A percentile compares a stretch with the other conserved stretches of the same genome.
Evolutionary conservation across 805 yeast species (phyloP).

Genomic region (Candida krabiensis): DNA sequence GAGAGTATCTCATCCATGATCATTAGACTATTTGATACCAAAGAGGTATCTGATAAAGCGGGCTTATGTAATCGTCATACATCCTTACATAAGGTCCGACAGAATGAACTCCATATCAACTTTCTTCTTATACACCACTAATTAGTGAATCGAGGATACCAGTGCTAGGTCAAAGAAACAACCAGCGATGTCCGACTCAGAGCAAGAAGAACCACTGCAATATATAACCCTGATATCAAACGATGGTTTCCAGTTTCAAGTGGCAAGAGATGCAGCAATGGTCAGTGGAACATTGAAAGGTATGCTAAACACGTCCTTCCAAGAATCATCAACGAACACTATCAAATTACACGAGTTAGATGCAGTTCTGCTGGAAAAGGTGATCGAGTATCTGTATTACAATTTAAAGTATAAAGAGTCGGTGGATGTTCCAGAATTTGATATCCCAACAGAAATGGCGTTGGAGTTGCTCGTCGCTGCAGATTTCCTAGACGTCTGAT

Average conservation of each 20-base stretch:
- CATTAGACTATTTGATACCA: no score
- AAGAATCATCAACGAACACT: conserved; percentile 56
- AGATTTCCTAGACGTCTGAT: conserved; percentile 74
- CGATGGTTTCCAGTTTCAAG: conserved; percentile 63
- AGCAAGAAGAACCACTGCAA: conserved; percentile 20
- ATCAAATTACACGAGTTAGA: conserved; percentile 65
- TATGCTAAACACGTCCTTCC: conserved; percentile 56
- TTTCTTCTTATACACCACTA: no score
- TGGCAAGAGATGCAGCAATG: conserved; percentile 73
- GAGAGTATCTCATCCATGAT: no score
- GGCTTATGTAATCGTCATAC: no score
- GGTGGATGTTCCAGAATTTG: conserved; percentile 78
- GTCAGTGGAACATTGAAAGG: conserved; percentile 64
- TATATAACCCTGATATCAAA: conserved; percentile 70
- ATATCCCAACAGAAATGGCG: conserved; percentile 92
- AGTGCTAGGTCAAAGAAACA: no score
- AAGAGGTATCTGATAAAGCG: no score
- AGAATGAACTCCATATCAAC: no score
- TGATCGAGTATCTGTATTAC: conserved; percentile 83
- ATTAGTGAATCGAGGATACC: no score
- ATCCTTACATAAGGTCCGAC: no score
- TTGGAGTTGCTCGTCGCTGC: conserved; percentile 90
- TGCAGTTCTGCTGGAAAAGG: conserved; percentile 69
- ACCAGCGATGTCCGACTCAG: conserved; percentile 28
- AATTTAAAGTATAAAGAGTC: conserved; percentile 64